A percentile compares a stretch with the other conserved stretches of the same genome.
Evolutionary conservation across 345 rosid genomes (phyloP).

Genomic region (Theobroma cacao): DNA sequence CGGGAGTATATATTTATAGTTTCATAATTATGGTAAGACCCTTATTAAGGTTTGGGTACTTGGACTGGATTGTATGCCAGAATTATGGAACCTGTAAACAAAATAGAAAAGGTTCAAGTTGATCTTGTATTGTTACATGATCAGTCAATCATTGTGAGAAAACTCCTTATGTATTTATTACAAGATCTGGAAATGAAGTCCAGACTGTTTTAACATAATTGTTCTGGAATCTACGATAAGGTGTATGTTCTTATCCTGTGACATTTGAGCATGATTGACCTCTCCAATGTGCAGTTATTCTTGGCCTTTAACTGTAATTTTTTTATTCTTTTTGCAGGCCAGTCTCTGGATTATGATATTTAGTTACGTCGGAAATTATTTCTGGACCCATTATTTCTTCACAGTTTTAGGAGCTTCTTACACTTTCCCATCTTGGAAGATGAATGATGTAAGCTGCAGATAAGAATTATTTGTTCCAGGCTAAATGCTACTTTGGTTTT

Average conservation of each 20-base stretch:
- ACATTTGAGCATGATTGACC: not conserved
- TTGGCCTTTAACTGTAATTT: constrained; percentile 13
- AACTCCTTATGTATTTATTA: not conserved
- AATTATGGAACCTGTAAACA: not conserved
- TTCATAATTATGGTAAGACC: not conserved
- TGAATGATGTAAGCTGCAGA: constrained; percentile 74
- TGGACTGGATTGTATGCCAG: not conserved
- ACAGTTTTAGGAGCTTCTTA: constrained; percentile 96
- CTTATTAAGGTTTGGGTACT: not conserved
- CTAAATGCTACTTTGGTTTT: not conserved
- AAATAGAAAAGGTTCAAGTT: not conserved
- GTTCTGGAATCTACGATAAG: not conserved
- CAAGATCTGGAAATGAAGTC: not conserved
- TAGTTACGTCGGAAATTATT: constrained; percentile 97
- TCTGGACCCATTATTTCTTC: constrained; percentile 99
- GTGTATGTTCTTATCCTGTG: not conserved
- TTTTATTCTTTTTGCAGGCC: constrained; percentile 59
- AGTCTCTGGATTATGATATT: constrained; percentile 84
- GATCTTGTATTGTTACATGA: not conserved
- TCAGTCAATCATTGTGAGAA: not conserved
- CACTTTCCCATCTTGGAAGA: constrained; percentile 97
- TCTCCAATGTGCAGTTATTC: not conserved
- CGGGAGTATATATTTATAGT: not conserved
- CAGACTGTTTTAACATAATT: not conserved
- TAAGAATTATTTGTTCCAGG: not conserved